Evolutionary conservation across 2,329 filamentous ascomycete species (phyloP), one percentile per base, ranked within the genome.

Genomic region (Thelonectria olida): DNA sequence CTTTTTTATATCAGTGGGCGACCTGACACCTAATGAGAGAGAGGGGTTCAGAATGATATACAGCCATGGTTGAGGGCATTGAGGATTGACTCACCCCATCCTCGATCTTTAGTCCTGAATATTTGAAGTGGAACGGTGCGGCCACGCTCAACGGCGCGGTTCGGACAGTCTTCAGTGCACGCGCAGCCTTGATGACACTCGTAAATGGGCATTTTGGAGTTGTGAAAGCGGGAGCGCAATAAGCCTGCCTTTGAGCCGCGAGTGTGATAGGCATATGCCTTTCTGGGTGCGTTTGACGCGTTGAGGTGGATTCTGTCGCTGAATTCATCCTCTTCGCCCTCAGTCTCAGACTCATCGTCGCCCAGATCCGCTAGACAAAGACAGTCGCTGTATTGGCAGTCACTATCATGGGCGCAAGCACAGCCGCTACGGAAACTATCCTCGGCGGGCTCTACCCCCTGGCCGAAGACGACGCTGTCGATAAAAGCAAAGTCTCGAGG

Each of bases 161-260:
- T 95, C 1, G 90, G 88, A 69, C 92, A 96, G 17, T 79, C 67
- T 0, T 75, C 72, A 2, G 83, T 83, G 68, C 92, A 96, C 3
- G 77, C 79, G 76, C 92, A 96, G 8, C 83, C 85, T 2, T 84
- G 79, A 68, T 96, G 92, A 73, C 92, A 96, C 71, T 96, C 92
- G 75, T 94, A 95, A 58, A 96, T 90, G 0, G 90, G 86, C 31
- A 84, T 75, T 38, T 84, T 81, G 23, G 84, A 87, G 22, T 81
- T 68, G 12, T 89, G 79, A 42, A 85, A 79, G 42, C 80, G 80
- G 23, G 80, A 79, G 17, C 85, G 79, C 44, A 91, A 74, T 17
- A 84, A 78, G 0, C 84, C 86, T 1, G 80, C 80, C 58, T 82
- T 84, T 10, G 69, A 67, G 0, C 87, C 87, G 22, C 80, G 80